Evolutionary conservation across 345 rosid species (phyloP), one percentile per base, ranked within the genome.

Genomic region (Ceriops decandra): DNA sequence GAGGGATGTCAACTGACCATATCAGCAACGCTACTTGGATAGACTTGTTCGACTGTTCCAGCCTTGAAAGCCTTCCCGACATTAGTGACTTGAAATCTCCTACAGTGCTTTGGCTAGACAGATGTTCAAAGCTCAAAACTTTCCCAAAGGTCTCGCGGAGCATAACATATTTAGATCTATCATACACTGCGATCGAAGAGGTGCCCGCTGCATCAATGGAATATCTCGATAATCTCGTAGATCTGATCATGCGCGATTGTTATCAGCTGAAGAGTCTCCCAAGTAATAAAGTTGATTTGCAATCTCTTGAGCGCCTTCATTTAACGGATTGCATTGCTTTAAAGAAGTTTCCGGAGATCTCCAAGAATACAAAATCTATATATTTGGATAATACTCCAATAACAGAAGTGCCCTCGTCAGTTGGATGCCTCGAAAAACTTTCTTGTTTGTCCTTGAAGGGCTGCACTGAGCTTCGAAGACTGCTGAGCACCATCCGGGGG

Each of bases 81-180:
- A 15, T 24, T 28, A 75, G 79, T 24, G 74, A 62, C 32, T 60
- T 81, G 78, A 67, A 63, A 35, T 74, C 79, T 17, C 80, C 79
- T 2, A 49, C 33, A 24, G 4, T 11, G 11, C 70, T 74, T 53
- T 53, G 28, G 15, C 76, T 79, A 7, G 51, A 68, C 15, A 74
- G 72, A 5, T 79, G 83, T 60, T 61, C 61, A 13, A 73, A 75
- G 6, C 66, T 84, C 7, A 64, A 73, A 15, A 66, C 58, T 57
- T 72, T 83, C 30, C 86, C 83, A 1, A 68, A 76, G 35, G 63
- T 67, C 13, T 27, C 35, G 0, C 68, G 66, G 46, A 71, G 70
- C 42, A 79, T 79, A 77, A 36, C 54, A 27, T 17, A 57, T 53
- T 67, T 83, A 24, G 30, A 46, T 22, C 49, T 76, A 32, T 42